Evolutionary conservation across 176 grass and related monocot genomes (phyloP).

Genomic region (Chrysopogon serrulatus): DNA sequence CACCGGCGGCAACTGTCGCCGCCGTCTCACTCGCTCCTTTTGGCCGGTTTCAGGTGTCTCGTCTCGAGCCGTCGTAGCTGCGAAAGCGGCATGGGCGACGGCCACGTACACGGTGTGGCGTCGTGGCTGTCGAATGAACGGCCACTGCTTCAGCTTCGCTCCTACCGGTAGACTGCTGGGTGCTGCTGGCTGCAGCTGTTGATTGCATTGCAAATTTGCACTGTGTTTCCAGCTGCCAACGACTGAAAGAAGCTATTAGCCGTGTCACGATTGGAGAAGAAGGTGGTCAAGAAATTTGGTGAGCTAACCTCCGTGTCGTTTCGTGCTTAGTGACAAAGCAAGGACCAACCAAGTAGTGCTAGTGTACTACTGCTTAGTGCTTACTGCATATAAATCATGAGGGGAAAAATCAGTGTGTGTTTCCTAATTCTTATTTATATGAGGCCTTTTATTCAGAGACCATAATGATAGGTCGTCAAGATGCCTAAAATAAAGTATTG

Average conservation of each 20-base stretch:
- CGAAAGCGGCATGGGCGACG: neutral
- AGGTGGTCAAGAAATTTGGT: neutral
- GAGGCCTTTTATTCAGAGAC: slow-evolving; percentile 2
- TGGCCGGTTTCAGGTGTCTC: slow-evolving; percentile 24
- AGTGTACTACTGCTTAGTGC: no score
- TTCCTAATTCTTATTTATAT: no score
- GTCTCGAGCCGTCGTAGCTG: neutral
- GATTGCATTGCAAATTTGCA: neutral
- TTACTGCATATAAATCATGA: neutral
- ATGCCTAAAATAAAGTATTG: neutral
- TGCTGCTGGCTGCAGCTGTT: neutral
- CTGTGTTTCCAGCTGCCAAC: neutral
- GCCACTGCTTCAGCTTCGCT: neutral
- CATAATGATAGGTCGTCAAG: slow-evolving; percentile 13
- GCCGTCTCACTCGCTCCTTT: neutral
- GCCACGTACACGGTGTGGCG: neutral
- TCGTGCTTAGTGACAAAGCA: neutral
- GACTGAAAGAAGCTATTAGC: neutral
- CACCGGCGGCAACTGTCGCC: neutral
- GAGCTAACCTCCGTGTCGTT: neutral
- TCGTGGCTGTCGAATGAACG: neutral
- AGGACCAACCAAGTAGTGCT: no score
- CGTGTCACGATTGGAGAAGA: neutral
- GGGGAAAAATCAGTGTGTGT: neutral
- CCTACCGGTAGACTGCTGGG: neutral